Base-by-base conservation (phyloP, 352 stramenopile genomes). In the Hyaloperonospora arabidopsidis region DNA sequence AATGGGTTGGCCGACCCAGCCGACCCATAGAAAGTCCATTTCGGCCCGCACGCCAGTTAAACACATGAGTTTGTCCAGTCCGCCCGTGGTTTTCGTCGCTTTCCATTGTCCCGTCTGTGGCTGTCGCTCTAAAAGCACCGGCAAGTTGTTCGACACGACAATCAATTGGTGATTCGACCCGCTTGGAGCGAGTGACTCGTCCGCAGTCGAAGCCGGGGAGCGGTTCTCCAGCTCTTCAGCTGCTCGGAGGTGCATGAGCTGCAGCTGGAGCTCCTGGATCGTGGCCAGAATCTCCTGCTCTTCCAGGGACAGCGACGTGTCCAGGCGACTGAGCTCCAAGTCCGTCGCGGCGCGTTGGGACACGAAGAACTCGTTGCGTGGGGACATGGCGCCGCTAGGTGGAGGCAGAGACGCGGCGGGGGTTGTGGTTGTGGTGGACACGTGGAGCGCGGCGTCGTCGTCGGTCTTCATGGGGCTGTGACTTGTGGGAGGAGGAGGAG, bases 261-360 rank as follows among this genome's bases (percentile, higher is more conserved):
- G 84, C 29, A 88, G 60, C 58, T 96, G 86, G 10, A 95, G 70
- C 41, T 95, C 85, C 49, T 96, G 86, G 65, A 96, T 96, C 51
- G 84, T 93, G 7, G 83, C 79, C 48, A 96, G 65, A 54, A 96
- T 87, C 62, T 93, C 82, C 63, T 95, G 85, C 56, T 95, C 84
- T 47, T 90, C 74, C 4, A 94, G 65, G 45, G 72, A 87, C 39
- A 94, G 61, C 51, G 25, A 32, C 25, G 73, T 72, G 70, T 89
- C 79, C 44, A 86, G 54, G 45, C 74, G 73, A 48, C 72, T 86
- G 28, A 80, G 51, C 39, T 89, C 79, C 44, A 79, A 84, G 67
- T 89, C 79, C 1, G 63, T 63, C 43, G 78, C 63, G 22, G 72
- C 68, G 49, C 79, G 74, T 54, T 89, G 79, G 18, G 79, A 89